Base-by-base conservation (phyloP, 176 grass and related monocot species). In the Eleusine coracana region DNA sequence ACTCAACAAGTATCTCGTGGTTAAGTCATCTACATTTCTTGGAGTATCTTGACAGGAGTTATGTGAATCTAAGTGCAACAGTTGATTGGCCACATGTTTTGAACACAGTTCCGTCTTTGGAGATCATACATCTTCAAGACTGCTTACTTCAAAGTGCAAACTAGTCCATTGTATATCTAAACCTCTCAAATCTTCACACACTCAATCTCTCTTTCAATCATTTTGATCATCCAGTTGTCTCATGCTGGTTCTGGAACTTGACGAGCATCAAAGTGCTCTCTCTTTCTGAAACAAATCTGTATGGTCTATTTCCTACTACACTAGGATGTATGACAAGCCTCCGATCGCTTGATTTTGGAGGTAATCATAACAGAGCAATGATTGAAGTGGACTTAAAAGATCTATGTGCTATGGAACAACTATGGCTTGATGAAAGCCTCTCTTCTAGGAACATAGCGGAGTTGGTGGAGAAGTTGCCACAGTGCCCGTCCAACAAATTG, bases 231-330 rank as follows among this genome's bases (percentile, higher is more conserved):
- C 46, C 28, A 18, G 0, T 28, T 58, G 46, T 46, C 10, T 74
- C 88, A 2, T 51, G 67, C 60, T 86, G 72, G 79, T 58, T 86
- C 27, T 86, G 84, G 78, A 71, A 90, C 18, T 14, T 78, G 8
- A 80, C 77, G 25, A 71, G 17, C 3, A 12, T 85, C 5, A 3
- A 20, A 27, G 34, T n/a, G 28, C 23, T 81, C 5, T 5, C 40
- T 27, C 34, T 89, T 25, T 21, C 21, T 23, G 5, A 15, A 25
- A 34, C 3, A 13, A 1, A 5, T 10, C 65, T 79, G 1, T 8
- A 31, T 3, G 81, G 82, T 12, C 28, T 9, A 10, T 16, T 89
- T 18, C 75, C 70, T 0, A 5, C 20, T 56, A 1, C 59, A 0
- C 46, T 76, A 60, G 39, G 5, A 15, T 11, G 46, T 1, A 31